Evolutionary conservation across 306 rosid genomes (phyloP).

Genomic region (Trifolium subterraneum): DNA sequence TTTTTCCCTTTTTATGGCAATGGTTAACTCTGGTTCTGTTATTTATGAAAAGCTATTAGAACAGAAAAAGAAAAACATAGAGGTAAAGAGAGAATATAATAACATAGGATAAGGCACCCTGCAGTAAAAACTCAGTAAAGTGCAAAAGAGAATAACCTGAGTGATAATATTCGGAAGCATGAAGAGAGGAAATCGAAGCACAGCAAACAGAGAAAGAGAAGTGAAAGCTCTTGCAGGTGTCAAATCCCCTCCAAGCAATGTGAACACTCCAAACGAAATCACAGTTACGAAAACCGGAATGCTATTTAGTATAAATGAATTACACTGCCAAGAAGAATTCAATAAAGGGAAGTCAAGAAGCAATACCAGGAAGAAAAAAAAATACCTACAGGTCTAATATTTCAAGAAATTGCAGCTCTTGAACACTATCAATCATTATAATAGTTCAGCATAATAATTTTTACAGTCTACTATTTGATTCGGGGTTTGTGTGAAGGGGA

Average conservation of each 20-base stretch:
- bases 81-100: not conserved
- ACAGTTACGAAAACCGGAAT: conserved; percentile 92
- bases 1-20: conserved; percentile 11
- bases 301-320: conserved; percentile 85
- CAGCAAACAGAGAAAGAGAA: conserved; percentile 91
- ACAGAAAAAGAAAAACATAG: not conserved
- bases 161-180: conserved; percentile 97
- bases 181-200: conserved; percentile 96
- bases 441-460: conserved; percentile 29
- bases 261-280: conserved; percentile 90
- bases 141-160: conserved; percentile 61
- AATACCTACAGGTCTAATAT: not conserved
- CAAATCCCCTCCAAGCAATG: conserved; percentile 89
- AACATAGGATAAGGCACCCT: conserved; percentile 13
- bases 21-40: not conserved
- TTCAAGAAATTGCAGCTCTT: conserved; percentile 1
- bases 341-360: conserved; percentile 37
- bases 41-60: not conserved
- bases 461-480: conserved; percentile 19
- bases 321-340: conserved; percentile 64
- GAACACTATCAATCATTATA: conserved; percentile 32
- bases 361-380: conserved; percentile 1
- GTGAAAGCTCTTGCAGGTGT: conserved; percentile 98
- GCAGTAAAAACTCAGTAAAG: not conserved
- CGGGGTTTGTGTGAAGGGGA: conserved; percentile 13